Base-by-base conservation (phyloP, 495 filamentous ascomycete species). In the Ascobolus immersus region DNA sequence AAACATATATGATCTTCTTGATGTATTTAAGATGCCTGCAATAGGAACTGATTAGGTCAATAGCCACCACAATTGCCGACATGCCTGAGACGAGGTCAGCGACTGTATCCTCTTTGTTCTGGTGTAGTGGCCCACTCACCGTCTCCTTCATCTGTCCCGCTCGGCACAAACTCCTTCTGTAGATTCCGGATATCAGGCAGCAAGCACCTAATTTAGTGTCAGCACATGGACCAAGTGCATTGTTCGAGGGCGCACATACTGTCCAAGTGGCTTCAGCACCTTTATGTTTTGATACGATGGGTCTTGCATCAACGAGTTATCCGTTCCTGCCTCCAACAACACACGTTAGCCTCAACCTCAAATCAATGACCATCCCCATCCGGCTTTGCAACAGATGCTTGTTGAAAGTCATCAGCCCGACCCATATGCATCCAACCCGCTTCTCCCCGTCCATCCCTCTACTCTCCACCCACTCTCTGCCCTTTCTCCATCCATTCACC, bases 1-100 rank as follows among this genome's bases (percentile, higher is more conserved):
- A 94, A 21, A 93, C 62, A 1, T 94, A 60, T 23, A 79, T 62
- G 31, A 96, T 82, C 42, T 67, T 70, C 17, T 78, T 64, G 36
- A 63, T 73, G 51, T 73, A 94, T 52, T 93, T 90, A n/a, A 89
- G 59, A 44, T 77, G 77, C 56, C 77, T 90, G 49, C 77, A 82
- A 42, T 69, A 69, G 5, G 53, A 61, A 40, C 61, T 62, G 41
- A 99, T 91, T 77, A 93, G 80, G 39, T 74, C 58, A 28, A 89
- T 66, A 0, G 79, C 86, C 38, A 92, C 51, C 8, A 89, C 67
- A 34, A 93, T 59, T 15, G 84, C 77, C 17, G 80, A 90, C 32
- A 94, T 67, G 30, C 70, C 69, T 71, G 33, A n/a, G n/a, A n/a
- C n/a, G n/a, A n/a, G n/a, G n/a, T n/a, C n/a, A n/a, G n/a, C n/a